phyloP scores from a whole-genome alignment of 176 grass and related monocot species.

The Puya raimondii region DNA sequence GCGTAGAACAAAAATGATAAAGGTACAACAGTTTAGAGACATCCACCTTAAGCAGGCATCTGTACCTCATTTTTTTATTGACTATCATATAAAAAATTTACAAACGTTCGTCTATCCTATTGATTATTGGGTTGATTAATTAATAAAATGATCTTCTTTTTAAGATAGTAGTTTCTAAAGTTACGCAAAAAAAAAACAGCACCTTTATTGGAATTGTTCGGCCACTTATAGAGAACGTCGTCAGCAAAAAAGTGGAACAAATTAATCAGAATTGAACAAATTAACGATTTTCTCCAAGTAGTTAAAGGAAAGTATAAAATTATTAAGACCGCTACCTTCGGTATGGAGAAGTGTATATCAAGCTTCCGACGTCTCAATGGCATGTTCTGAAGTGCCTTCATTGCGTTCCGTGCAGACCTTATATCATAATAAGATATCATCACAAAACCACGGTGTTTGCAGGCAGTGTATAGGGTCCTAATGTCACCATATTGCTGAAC shows the following conservation, averaged over 20 bases:
- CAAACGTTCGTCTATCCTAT: no score
- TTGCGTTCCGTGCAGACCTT: constrained; percentile 39
- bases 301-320: constrained; percentile 11
- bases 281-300: not conserved
- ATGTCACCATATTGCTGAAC: constrained; percentile 66
- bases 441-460: constrained; percentile 48
- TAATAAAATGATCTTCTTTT: no score
- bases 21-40: no score
- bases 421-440: constrained; percentile 67
- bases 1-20: no score
- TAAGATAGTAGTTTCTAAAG: no score
- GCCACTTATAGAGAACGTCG: no score
- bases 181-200: no score
- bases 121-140: no score
- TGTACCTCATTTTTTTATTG: no score
- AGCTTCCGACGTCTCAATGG: constrained; percentile 35
- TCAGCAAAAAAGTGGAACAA: not conserved
- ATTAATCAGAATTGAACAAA: not conserved
- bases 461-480: constrained; percentile 38
- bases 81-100: no score
- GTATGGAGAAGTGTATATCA: constrained; percentile 56
- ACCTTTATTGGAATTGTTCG: no score
- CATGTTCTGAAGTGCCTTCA: constrained; percentile 46
- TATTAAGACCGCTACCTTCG: constrained; percentile 28
- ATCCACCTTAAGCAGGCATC: no score